These are phyloP conservation scores for Coniochaeta sp. DNA, from an alignment of 2,329 filamentous ascomycete species.

Conservation along the genomic window DNA sequence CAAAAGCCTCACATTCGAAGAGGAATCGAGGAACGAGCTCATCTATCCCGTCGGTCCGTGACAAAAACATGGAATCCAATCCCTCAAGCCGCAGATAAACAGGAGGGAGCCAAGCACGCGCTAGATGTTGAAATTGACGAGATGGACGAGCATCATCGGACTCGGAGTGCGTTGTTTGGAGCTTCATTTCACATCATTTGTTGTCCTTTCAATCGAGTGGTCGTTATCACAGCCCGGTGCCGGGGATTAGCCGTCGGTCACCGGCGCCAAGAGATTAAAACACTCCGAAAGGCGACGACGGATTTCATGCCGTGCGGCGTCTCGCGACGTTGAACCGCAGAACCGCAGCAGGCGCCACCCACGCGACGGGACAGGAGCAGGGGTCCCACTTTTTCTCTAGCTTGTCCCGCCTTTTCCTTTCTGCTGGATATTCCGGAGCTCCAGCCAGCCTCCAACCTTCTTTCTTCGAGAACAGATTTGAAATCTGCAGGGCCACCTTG, in stretches of 20 bases:
- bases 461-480: background rate
- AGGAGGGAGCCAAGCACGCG: background rate
- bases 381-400: background rate
- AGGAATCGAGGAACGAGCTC: background rate
- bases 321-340: constrained; percentile 1
- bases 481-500: no score
- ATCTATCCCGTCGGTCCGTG: background rate
- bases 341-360: background rate
- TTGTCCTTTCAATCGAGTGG: background rate
- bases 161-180: background rate
- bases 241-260: background rate
- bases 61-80: background rate
- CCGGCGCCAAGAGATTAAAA: background rate
- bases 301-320: constrained; percentile 2
- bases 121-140: background rate
- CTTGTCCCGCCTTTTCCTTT: background rate
- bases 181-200: constrained; percentile 2
- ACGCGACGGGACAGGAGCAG: background rate
- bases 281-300: background rate
- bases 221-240: background rate
- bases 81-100: background rate
- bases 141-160: no score
- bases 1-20: background rate
- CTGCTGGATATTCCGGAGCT: background rate
- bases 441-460: no score